phyloP scores from a whole-genome alignment of 2,329 filamentous ascomycete genomes.

The Pseudocercospora vitis region DNA sequence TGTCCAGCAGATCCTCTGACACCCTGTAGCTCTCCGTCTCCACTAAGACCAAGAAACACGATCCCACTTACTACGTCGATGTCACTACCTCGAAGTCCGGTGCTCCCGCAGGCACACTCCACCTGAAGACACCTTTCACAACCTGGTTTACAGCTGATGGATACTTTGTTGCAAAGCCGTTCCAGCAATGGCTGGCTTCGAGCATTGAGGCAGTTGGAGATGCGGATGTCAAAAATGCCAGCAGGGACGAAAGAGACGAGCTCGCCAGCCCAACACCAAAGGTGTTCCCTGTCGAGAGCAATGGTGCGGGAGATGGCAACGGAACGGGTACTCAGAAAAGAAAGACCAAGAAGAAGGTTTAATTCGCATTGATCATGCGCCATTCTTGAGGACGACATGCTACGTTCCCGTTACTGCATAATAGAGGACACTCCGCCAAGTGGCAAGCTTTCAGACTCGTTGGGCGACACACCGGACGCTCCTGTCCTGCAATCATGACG shows the following conservation, averaged over 20 bases:
- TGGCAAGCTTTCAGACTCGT: too few species aligned
- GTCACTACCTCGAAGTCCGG: slow-evolving; percentile 48
- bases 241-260: slow-evolving; percentile 40
- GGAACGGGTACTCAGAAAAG: slow-evolving; percentile 33
- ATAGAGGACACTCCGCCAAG: too few species aligned
- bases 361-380: too few species aligned
- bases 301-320: slow-evolving; percentile 22
- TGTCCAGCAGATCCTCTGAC: too few species aligned
- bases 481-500: too few species aligned
- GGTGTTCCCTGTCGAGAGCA: slow-evolving; percentile 15
- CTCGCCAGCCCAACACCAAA: slow-evolving; percentile 27
- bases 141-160: slow-evolving; percentile 74
- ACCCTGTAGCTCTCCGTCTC: slow-evolving; percentile 67
- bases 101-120: slow-evolving; percentile 38
- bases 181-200: slow-evolving; percentile 75
- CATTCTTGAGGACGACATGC: too few species aligned
- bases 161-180: slow-evolving; percentile 70
- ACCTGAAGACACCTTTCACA: slow-evolving; percentile 65
- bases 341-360: slow-evolving; percentile 28
- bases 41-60: slow-evolving; percentile 73
- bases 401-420: too few species aligned
- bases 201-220: slow-evolving; percentile 65
- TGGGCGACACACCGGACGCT: too few species aligned
- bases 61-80: slow-evolving; percentile 75
- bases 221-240: slow-evolving; percentile 59